phyloP scores from a whole-genome alignment of 495 filamentous ascomycete genomes.

The Stereocaulon alpinum region DNA sequence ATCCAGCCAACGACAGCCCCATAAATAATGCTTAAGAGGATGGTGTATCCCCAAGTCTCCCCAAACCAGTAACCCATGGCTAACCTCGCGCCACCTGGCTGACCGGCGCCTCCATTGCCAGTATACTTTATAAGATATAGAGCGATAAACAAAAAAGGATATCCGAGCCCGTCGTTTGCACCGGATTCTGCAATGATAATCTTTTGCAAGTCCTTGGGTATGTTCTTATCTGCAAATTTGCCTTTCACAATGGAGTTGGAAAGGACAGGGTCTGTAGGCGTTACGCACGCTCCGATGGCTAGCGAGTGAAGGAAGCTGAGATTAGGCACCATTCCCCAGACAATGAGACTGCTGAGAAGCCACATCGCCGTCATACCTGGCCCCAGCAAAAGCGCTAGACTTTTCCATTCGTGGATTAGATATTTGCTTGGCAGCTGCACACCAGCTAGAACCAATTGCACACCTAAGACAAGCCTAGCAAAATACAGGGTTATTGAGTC shows the following conservation, averaged over 20 bases:
- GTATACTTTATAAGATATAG: conserved; percentile 72
- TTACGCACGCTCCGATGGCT: conserved; percentile 72
- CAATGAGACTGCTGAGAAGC: conserved; percentile 65
- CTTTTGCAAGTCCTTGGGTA: conserved; percentile 69
- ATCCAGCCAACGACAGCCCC: conserved; percentile 69
- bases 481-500: conserved; percentile 68
- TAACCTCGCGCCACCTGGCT: conserved; percentile 45
- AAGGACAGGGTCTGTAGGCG: conserved; percentile 83
- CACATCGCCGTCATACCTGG: conserved; percentile 87
- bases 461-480: conserved; percentile 77
- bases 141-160: conserved; percentile 79
- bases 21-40: conserved; percentile 69
- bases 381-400: conserved; percentile 63
- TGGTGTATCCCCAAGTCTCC: conserved; percentile 78
- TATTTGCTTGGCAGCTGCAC: conserved; percentile 88
- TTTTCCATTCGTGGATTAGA: conserved; percentile 68
- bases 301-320: conserved; percentile 67
- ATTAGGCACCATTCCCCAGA: conserved; percentile 70
- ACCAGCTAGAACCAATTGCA: conserved; percentile 82
- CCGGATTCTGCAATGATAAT: conserved; percentile 88
- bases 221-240: conserved; percentile 83
- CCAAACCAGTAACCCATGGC: conserved; percentile 78
- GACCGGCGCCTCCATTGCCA: conserved; percentile 43
- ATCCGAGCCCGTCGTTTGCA: conserved; percentile 88
- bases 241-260: conserved; percentile 90